Evolutionary conservation across 208 protist genomes (phyloP).

Genomic region (Leptomonas pyrrhocoris): DNA sequence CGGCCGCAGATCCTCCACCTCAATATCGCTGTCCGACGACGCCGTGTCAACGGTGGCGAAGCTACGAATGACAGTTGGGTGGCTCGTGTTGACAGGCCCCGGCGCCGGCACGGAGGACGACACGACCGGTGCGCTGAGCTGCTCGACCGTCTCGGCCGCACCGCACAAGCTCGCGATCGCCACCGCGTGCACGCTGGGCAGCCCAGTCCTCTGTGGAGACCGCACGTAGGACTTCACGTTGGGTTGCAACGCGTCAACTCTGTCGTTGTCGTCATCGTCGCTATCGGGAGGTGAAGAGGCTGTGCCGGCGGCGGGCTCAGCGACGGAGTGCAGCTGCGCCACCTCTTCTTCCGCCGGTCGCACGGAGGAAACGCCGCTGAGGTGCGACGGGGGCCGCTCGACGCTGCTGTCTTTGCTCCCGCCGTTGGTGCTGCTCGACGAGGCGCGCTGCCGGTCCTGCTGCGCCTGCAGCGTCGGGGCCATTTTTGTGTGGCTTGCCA

Average conservation of each 20-base stretch:
- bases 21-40: slow-evolving; percentile 21
- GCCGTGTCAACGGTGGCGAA: slow-evolving; percentile 24
- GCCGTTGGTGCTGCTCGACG: slow-evolving; percentile 15
- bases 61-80: slow-evolving; percentile 24
- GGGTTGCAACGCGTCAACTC: not conserved
- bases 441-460: slow-evolving; percentile 18
- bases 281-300: slow-evolving; percentile 46
- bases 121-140: slow-evolving; percentile 21
- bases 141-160: slow-evolving; percentile 15
- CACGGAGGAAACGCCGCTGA: slow-evolving; percentile 50
- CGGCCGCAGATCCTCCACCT: not conserved
- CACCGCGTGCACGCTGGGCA: not conserved
- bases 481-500: not conserved
- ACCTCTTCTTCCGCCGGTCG: slow-evolving; percentile 21
- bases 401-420: slow-evolving; percentile 27
- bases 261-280: slow-evolving; percentile 7
- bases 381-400: slow-evolving; percentile 24
- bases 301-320: slow-evolving; percentile 11
- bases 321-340: slow-evolving; percentile 21
- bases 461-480: not conserved
- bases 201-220: not conserved
- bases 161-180: not conserved
- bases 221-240: not conserved
- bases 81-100: slow-evolving; percentile 12
- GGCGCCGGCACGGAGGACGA: slow-evolving; percentile 9